Conservation (phyloP, 2,329 filamentous ascomycete species). For the Ampelomyces quisqualis region DNA sequence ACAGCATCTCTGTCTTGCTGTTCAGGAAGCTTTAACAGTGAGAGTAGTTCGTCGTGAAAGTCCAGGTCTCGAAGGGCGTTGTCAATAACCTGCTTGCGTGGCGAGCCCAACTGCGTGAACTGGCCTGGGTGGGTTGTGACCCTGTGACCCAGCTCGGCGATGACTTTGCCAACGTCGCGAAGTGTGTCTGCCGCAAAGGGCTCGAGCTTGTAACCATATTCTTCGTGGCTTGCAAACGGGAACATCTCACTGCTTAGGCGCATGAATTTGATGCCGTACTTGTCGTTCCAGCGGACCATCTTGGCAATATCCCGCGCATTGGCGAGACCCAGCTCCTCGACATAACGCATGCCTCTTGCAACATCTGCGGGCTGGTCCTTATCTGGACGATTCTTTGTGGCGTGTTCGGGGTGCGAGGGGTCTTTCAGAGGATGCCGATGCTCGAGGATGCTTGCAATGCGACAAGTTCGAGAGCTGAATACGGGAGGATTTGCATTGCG, state of each 20-base stretch:
- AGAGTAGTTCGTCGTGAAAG: slow-evolving; percentile 84
- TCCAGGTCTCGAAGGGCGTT: slow-evolving; percentile 78
- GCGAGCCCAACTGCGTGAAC: slow-evolving; percentile 89
- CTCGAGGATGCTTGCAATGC: slow-evolving; percentile 85
- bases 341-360: slow-evolving; percentile 67
- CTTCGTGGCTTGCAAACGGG: slow-evolving; percentile 85
- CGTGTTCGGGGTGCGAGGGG: slow-evolving; percentile 72
- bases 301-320: slow-evolving; percentile 83
- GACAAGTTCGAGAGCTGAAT: slow-evolving; percentile 88
- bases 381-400: slow-evolving; percentile 84
- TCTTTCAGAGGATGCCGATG: slow-evolving; percentile 80
- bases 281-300: slow-evolving; percentile 89
- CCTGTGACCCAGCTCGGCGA: slow-evolving; percentile 76
- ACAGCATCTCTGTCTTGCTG: slow-evolving; percentile 83
- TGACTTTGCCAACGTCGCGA: slow-evolving; percentile 72
- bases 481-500: slow-evolving; percentile 78
- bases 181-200: slow-evolving; percentile 80
- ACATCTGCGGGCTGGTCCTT: slow-evolving; percentile 67
- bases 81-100: slow-evolving; percentile 71
- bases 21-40: slow-evolving; percentile 71
- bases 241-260: slow-evolving; percentile 95
- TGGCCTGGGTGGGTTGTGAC: slow-evolving; percentile 86
- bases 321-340: slow-evolving; percentile 74
- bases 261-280: slow-evolving; percentile 89
- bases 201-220: slow-evolving; percentile 81